Conservation (phyloP, 2,329 filamentous ascomycete species). For the Fusarium virguliforme region DNA sequence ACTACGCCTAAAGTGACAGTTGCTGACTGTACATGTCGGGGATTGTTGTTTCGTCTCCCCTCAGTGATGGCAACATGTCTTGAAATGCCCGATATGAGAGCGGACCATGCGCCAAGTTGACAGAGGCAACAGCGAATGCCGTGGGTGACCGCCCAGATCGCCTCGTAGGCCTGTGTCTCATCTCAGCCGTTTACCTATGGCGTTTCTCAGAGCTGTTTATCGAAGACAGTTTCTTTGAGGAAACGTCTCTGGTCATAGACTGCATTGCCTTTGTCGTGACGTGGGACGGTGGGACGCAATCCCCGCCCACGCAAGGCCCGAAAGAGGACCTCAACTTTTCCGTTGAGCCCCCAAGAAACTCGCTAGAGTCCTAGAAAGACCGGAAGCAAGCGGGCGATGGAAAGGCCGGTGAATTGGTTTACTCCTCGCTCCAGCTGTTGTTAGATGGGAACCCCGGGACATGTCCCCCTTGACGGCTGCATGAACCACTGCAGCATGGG, state of each 20-base stretch:
- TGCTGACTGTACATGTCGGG: slow-evolving; percentile 1
- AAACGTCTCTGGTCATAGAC: slow-evolving; percentile 10
- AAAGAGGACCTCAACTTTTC: not conserved
- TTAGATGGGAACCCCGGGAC: slow-evolving; percentile 5
- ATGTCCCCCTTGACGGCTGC: not conserved
- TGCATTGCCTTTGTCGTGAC: slow-evolving; percentile 12
- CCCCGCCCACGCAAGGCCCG: not conserved
- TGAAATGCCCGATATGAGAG: not conserved
- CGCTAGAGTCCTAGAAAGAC: not conserved
- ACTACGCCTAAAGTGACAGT: not conserved
- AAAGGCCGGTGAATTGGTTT: slow-evolving; percentile 11
- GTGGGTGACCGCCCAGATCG: not conserved
- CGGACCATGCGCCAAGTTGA: not conserved
- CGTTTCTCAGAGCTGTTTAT: not conserved
- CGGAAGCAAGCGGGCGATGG: slow-evolving; percentile 18
- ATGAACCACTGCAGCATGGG: not conserved
- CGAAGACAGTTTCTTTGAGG: not conserved
- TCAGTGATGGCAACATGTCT: slow-evolving; percentile 16
- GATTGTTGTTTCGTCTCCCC: not conserved
- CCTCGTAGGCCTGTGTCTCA: not conserved
- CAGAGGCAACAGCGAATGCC: not conserved
- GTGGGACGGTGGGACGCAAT: slow-evolving; percentile 1
- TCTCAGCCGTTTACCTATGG: not conserved
- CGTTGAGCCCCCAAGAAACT: not conserved
- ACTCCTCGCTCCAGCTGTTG: slow-evolving; percentile 6